Evolutionary conservation across 2,329 filamentous ascomycete genomes (phyloP).

Genomic region (Aureobasidium sp.): DNA sequence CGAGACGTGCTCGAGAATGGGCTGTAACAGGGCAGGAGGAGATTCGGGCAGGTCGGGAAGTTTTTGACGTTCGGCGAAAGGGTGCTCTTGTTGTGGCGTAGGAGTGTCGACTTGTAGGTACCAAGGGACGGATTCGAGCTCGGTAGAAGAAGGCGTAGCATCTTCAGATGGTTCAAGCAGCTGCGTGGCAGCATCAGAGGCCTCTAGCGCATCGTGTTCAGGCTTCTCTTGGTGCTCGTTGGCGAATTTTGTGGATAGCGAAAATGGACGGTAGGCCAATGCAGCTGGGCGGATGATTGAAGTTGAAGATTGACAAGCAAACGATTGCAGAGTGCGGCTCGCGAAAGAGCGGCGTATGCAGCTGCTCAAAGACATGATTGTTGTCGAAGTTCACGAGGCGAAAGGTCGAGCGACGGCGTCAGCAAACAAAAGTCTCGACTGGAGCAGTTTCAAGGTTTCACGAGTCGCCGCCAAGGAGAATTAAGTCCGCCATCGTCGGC

Average conservation of each 20-base stretch:
- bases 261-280: neutral
- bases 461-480: neutral
- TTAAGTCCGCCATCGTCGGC: neutral
- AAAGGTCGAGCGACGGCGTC: neutral
- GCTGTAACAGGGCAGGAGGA: slow-evolving; percentile 61
- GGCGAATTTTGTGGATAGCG: neutral
- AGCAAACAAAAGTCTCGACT: neutral
- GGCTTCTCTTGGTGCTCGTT: neutral
- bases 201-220: neutral
- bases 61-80: slow-evolving; percentile 43
- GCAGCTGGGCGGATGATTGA: neutral
- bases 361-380: neutral
- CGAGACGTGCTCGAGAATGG: slow-evolving; percentile 69
- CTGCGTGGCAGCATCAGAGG: neutral
- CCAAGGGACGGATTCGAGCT: slow-evolving; percentile 52
- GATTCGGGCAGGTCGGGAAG: slow-evolving; percentile 58
- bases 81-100: slow-evolving; percentile 31
- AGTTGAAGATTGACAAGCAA: neutral
- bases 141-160: neutral
- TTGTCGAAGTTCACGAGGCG: neutral
- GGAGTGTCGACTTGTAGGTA: slow-evolving; percentile 64
- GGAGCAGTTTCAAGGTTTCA: neutral
- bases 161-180: neutral
- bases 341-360: neutral
- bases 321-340: neutral